phyloP scores from a whole-genome alignment of 371 early-diverging fungal genomes.

The Mucor plumbeus region DNA sequence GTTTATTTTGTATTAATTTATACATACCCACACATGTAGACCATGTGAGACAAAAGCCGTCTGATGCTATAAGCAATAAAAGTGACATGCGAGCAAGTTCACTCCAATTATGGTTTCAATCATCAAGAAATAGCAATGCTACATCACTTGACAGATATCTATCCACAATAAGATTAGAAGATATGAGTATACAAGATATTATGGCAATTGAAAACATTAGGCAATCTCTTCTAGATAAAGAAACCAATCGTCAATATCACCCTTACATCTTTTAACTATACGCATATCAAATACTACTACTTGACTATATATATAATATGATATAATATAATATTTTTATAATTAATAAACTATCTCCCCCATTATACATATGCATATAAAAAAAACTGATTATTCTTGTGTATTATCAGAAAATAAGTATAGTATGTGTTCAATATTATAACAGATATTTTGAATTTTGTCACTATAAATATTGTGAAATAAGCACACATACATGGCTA shows the following conservation, averaged over 20 bases:
- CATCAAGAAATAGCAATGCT: slow-evolving; percentile 24
- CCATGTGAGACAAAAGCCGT: slow-evolving; percentile 27
- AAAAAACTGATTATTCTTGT: too few relatives aligned
- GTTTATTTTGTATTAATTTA: neutral
- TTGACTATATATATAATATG: too few relatives aligned
- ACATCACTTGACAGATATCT: slow-evolving; percentile 46
- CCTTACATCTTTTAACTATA: neutral
- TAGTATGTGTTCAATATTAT: too few relatives aligned
- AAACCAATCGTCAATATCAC: slow-evolving; percentile 1
- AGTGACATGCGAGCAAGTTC: slow-evolving; percentile 14
- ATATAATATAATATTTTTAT: too few relatives aligned
- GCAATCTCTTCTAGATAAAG: slow-evolving; percentile 57
- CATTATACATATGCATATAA: too few relatives aligned
- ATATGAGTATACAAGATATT: slow-evolving; percentile 76
- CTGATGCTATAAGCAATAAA: neutral
- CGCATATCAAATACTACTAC: neutral
- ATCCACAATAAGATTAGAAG: slow-evolving; percentile 64
- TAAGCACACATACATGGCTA: too few relatives aligned
- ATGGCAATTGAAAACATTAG: slow-evolving; percentile 84
- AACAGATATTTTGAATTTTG: too few relatives aligned
- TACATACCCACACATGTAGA: neutral
- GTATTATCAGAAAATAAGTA: too few relatives aligned
- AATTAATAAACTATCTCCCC: too few relatives aligned
- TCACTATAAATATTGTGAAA: too few relatives aligned
- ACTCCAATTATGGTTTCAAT: slow-evolving; percentile 12